Base-by-base conservation (phyloP, 495 filamentous ascomycete genomes). In the Penicillium herquei region DNA sequence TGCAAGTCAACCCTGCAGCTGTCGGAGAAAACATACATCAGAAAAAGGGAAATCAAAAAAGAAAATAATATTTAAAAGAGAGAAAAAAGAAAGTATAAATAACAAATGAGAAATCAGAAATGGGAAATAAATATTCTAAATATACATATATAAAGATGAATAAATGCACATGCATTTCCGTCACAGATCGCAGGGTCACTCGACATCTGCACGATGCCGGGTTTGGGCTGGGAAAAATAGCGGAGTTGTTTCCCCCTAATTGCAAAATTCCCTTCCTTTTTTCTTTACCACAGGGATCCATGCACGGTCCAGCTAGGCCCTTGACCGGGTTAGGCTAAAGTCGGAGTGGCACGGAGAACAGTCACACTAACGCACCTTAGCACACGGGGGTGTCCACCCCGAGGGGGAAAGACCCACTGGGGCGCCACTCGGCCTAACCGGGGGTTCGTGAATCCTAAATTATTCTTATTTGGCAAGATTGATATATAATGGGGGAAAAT, bases 301-400 rank as follows among this genome's bases (percentile, higher is more conserved):
- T 55, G 64, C 64, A 67, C 62, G 62, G 63, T 56, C 63, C 63
- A 65, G 37, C 53, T 58, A 59, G 44, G 56, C 56, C 63, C 48
- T 59, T 52, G 54, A 46, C 54, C 56, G 61, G 53, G 40, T 51
- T 57, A 61, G 62, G 62, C 62, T 62, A 61, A 64, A 53, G 46
- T 61, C 62, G 62, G 62, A 65, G 55, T 62, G 53, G 62, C 64
- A 65, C 61, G 59, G 64, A 64, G 64, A 62, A 57, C 61, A 64
- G 61, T 57, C 57, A 51, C 64, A 62, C 64, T 67, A 64, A 57
- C 49, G 54, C 46, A 58, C 55, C 55, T 64, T 60, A 66, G 55
- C 17, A 41, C 53, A 67, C 64, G 64, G 64, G 62, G 64, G 56
- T 41, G 33, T 30, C 58, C 58, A 57, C 56, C 58, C 62, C 58